Conservation (phyloP, 2,329 filamentous ascomycete genomes). For the Aspergillus fischeri region DNA sequence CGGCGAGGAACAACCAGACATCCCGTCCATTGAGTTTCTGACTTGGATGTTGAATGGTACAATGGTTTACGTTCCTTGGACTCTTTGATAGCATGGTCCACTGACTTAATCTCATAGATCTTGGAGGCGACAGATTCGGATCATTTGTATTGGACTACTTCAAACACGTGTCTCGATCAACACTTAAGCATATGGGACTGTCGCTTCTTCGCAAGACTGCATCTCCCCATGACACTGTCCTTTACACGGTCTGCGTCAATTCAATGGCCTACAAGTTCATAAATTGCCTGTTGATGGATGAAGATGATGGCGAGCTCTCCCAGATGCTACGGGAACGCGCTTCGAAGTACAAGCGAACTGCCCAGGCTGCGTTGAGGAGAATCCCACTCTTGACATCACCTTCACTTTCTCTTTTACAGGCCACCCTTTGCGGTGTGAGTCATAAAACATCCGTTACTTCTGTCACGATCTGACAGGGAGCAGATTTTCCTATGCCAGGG, state of each 20-base stretch:
- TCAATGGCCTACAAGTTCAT: slow-evolving; percentile 20
- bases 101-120: slow-evolving; percentile 8
- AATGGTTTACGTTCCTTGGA: background rate
- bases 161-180: slow-evolving; percentile 12
- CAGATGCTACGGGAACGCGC: slow-evolving; percentile 5
- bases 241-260: slow-evolving; percentile 20
- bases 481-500: slow-evolving; percentile 20
- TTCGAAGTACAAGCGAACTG: slow-evolving; percentile 7
- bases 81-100: background rate
- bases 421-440: slow-evolving; percentile 11
- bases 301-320: slow-evolving; percentile 5
- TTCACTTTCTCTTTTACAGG: slow-evolving; percentile 13
- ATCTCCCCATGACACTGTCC: slow-evolving; percentile 3
- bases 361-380: slow-evolving; percentile 11
- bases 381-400: slow-evolving; percentile 13
- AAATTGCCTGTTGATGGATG: slow-evolving; percentile 5
- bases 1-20: background rate
- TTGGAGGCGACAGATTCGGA: slow-evolving; percentile 14
- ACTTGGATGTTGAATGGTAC: slow-evolving; percentile 22
- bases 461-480: background rate
- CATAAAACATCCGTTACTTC: background rate
- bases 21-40: slow-evolving; percentile 14
- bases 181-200: slow-evolving; percentile 18
- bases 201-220: slow-evolving; percentile 8
- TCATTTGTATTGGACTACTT: slow-evolving; percentile 18